Percentiles rank a stretch among this genome's conserved stretches.
Evolutionary conservation across 2,329 filamentous ascomycete genomes (phyloP).

Genomic region (Colletotrichum sp.): DNA sequence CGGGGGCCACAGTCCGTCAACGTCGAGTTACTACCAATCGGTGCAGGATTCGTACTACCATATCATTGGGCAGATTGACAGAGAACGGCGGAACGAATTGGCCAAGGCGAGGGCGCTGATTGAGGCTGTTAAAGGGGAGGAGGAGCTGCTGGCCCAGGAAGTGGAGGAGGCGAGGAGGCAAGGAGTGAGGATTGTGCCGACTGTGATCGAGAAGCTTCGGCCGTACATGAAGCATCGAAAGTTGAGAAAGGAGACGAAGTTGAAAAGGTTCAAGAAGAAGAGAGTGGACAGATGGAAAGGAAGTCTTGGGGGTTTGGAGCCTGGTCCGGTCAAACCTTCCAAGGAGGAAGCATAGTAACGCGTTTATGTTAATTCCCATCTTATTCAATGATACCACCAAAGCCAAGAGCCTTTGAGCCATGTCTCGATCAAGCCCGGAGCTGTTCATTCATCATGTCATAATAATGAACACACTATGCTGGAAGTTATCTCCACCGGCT

Average conservation of each 20-base stretch:
- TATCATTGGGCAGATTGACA: slow-evolving; percentile 26
- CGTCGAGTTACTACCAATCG: background rate
- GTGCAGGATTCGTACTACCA: slow-evolving; percentile 13
- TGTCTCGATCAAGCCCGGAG: background rate
- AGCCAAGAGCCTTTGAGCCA: background rate
- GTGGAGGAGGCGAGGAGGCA: slow-evolving; percentile 28
- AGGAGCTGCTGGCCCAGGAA: slow-evolving; percentile 33
- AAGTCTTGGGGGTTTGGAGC: background rate
- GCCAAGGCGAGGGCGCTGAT: slow-evolving; percentile 46
- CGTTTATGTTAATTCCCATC: background rate
- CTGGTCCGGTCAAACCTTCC: background rate
- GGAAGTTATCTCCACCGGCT: background rate
- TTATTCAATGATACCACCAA: background rate
- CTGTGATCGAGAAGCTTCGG: background rate
- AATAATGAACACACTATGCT: rapidly evolving
- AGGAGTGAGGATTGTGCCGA: background rate
- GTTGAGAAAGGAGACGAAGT: background rate
- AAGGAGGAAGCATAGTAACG: too few species aligned
- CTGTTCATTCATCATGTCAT: background rate
- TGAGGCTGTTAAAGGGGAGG: slow-evolving; percentile 39
- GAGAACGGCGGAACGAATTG: slow-evolving; percentile 40
- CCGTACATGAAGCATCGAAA: background rate
- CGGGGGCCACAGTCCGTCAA: background rate
- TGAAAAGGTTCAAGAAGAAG: background rate
- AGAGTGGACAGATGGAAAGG: background rate